These are phyloP conservation scores for Aspergillus nanangensis DNA, from an alignment of 495 filamentous ascomycete genomes.

Conservation along the genomic window DNA sequence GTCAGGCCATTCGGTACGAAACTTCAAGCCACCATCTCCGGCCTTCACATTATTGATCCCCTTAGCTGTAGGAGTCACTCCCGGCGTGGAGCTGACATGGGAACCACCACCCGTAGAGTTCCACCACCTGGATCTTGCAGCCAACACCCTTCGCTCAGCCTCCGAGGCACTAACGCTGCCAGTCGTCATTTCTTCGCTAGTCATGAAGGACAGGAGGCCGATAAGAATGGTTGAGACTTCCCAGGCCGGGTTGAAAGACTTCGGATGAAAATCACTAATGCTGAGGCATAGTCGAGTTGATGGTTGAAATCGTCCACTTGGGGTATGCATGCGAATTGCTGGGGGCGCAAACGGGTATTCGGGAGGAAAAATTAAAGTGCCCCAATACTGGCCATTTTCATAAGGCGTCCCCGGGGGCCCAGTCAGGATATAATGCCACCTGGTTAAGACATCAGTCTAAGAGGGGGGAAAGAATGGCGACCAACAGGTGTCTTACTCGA, in stretches of 20 bases:
- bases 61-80: conserved; percentile 39
- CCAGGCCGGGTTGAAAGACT: conserved; percentile 99
- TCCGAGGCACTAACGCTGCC: conserved; percentile 80
- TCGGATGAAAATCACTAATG: conserved; percentile 95
- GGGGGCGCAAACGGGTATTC: conserved; percentile 97
- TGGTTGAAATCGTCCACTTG: conserved; percentile 90
- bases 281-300: conserved; percentile 87
- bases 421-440: conserved; percentile 98
- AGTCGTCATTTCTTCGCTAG: conserved; percentile 97
- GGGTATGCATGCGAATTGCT: conserved; percentile 98
- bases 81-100: conserved; percentile 44
- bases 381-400: conserved; percentile 96
- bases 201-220: conserved; percentile 95
- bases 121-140: conserved; percentile 86
- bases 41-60: conserved; percentile 69
- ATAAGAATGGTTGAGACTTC: conserved; percentile 95
- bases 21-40: conserved; percentile 90
- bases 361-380: conserved; percentile 88
- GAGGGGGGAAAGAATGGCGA: no score
- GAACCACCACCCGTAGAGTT: conserved; percentile 95
- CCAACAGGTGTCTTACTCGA: conserved; percentile 61
- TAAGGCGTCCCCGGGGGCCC: conserved; percentile 95
- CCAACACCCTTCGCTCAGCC: conserved; percentile 71
- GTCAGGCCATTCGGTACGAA: conserved; percentile 85
- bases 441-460: no score